A percentile compares a stretch with the other conserved stretches of the same genome.
Conservation (phyloP, 2,329 filamentous ascomycete species). For the Cordyceps cateniannulata region DNA sequence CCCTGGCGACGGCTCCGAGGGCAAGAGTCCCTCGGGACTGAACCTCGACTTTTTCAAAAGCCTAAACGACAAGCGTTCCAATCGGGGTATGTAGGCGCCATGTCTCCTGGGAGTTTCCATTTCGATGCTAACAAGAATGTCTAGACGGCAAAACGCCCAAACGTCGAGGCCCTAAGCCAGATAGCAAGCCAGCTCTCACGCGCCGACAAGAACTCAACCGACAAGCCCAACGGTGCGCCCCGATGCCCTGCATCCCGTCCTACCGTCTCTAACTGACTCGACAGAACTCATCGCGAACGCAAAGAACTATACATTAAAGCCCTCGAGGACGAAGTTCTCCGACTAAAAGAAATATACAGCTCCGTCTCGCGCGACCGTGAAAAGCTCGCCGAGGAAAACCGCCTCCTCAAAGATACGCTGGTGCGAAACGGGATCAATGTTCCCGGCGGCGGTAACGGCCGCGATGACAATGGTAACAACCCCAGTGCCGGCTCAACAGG, state of each 20-base stretch:
- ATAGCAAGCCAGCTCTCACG: conserved; percentile 90
- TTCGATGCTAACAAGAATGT: not conserved
- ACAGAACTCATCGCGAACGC: conserved; percentile 87
- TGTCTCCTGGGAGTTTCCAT: not conserved
- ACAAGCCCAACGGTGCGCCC: conserved; percentile 79
- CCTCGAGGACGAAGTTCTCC: conserved; percentile 83
- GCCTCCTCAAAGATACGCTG: conserved; percentile 56
- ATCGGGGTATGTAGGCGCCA: conserved; percentile 51
- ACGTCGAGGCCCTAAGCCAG: conserved; percentile 87
- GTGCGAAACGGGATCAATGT: conserved; percentile 43
- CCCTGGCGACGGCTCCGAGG: conserved; percentile 21
- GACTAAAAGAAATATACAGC: conserved; percentile 79
- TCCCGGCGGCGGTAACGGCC: conserved; percentile 16
- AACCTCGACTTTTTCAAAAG: conserved; percentile 60
- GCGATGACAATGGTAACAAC: conserved; percentile 40
- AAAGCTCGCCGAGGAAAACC: conserved; percentile 70
- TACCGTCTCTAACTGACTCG: not conserved
- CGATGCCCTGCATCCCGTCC: not conserved
- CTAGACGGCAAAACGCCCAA: conserved; percentile 81
- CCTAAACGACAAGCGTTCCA: conserved; percentile 66
- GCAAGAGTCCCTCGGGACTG: conserved; percentile 35
- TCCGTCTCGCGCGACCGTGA: conserved; percentile 70
- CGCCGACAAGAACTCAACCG: conserved; percentile 89
- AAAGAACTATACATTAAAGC: conserved; percentile 96
- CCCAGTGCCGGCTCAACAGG: conserved; percentile 35